Evolutionary conservation across 768 basidiomycete species (phyloP).

Genomic region (Auriscalpium vulgare): DNA sequence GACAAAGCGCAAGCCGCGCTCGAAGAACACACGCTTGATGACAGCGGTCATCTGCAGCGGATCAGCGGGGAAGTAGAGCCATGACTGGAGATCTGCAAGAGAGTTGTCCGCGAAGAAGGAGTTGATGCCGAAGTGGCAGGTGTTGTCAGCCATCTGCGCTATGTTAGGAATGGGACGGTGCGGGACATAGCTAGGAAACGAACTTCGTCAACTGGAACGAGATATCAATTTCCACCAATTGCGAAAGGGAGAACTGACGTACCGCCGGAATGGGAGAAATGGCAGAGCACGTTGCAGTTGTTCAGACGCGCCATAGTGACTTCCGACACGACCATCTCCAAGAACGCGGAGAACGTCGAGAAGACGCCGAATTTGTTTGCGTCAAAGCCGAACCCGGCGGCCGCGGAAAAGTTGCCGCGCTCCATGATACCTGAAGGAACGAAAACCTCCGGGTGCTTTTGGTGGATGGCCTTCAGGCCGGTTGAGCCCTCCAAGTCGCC

Average conservation of each 20-base stretch:
- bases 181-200: not conserved
- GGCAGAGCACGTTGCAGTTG: conserved; percentile 78
- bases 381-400: conserved; percentile 83
- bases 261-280: conserved; percentile 88
- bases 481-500: conserved; percentile 87
- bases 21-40: conserved; percentile 73
- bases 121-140: conserved; percentile 70
- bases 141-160: conserved; percentile 47
- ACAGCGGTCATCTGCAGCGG: conserved; percentile 72
- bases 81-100: conserved; percentile 69
- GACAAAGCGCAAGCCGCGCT: conserved; percentile 74
- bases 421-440: conserved; percentile 84
- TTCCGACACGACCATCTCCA: conserved; percentile 87
- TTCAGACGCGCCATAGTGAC: conserved; percentile 91
- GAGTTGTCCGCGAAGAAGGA: conserved; percentile 86
- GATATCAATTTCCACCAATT: not conserved
- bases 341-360: conserved; percentile 87
- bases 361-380: conserved; percentile 79
- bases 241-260: conserved; percentile 13
- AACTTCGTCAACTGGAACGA: conserved; percentile 51
- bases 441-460: conserved; percentile 87
- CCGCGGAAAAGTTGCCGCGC: conserved; percentile 75
- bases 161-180: not conserved
- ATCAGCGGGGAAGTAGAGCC: conserved; percentile 86
- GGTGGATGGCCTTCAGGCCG: conserved; percentile 79